A percentile compares a stretch with the other conserved stretches of the same genome.
Conservation (phyloP, 2,329 filamentous ascomycete species). For the Torrubiella hemipterigena region DNA sequence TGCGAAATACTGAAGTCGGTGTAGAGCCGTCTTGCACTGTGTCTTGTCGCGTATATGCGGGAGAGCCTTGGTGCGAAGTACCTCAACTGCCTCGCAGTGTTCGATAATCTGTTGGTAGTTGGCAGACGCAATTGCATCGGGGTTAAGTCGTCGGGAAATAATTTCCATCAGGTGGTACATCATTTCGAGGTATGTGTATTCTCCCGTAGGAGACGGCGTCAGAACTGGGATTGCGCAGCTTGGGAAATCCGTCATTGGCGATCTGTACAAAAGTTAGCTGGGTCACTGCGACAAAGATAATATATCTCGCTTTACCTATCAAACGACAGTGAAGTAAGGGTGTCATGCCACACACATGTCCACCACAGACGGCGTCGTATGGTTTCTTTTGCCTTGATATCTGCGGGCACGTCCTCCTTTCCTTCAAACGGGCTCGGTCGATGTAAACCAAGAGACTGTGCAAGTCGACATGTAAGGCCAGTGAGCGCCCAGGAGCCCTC, state of each 20-base stretch:
- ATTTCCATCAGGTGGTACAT: conserved; percentile 54
- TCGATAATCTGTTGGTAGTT: conserved; percentile 44
- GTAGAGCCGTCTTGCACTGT: conserved; percentile 49
- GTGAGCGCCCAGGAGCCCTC: conserved; percentile 56
- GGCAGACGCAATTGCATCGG: conserved; percentile 36
- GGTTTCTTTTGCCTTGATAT: conserved; percentile 38
- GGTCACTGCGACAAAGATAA: conserved; percentile 6
- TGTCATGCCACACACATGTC: conserved; percentile 58
- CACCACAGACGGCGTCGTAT: conserved; percentile 47
- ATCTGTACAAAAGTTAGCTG: conserved; percentile 22
- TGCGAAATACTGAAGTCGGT: conserved; percentile 51
- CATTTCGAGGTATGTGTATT: conserved; percentile 48
- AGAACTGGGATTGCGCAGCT: conserved; percentile 40
- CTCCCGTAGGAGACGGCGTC: conserved; percentile 27
- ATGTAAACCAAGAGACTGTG: conserved; percentile 52
- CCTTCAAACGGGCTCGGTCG: conserved; percentile 31
- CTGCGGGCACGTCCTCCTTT: conserved; percentile 28
- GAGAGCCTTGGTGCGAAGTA: conserved; percentile 33
- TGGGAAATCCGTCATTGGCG: conserved; percentile 50
- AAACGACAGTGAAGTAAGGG: conserved; percentile 52
- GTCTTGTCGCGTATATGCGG: conserved; percentile 47
- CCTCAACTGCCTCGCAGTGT: conserved; percentile 43
- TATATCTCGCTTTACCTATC: conserved; percentile 33
- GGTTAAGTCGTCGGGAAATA: conserved; percentile 44
- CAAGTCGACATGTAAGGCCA: conserved; percentile 52